These are phyloP conservation scores for Termitomyces sp. DNA, from an alignment of 768 basidiomycete species.

Conservation along the genomic window DNA sequence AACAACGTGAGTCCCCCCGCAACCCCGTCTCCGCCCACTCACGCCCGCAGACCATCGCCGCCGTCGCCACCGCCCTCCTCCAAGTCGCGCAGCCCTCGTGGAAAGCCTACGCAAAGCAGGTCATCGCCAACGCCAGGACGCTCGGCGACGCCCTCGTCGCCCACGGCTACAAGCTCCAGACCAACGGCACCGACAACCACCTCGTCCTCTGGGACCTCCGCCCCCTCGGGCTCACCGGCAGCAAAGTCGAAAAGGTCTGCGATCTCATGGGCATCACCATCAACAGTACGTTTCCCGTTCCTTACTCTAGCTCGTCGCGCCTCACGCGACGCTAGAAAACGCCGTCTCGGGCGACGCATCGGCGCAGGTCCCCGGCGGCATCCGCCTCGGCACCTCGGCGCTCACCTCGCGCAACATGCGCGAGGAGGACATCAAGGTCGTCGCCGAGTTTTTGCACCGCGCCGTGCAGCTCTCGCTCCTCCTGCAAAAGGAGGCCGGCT, in stretches of 20 bases:
- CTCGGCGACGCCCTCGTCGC: constrained; percentile 67
- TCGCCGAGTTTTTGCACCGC: constrained; percentile 91
- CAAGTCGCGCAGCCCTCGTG: constrained; percentile 89
- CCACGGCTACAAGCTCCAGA: constrained; percentile 94
- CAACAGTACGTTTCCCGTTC: constrained; percentile 61
- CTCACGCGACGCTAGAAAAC: no score
- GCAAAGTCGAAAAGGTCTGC: constrained; percentile 98
- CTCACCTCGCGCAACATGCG: constrained; percentile 93
- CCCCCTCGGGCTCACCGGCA: constrained; percentile 92
- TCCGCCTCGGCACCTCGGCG: constrained; percentile 92
- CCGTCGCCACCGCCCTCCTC: constrained; percentile 85
- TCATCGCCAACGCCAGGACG: constrained; percentile 81
- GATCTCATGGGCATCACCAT: constrained; percentile 96
- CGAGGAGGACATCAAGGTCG: constrained; percentile 80
- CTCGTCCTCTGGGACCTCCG: constrained; percentile 97
- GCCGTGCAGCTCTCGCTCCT: constrained; percentile 85
- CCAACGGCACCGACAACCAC: constrained; percentile 95
- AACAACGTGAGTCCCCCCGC: constrained; percentile 66
- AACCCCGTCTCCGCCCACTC: not conserved
- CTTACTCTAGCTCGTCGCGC: no score
- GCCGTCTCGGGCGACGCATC: constrained; percentile 96
- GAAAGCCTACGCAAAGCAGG: constrained; percentile 91
- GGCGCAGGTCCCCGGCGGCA: constrained; percentile 94
- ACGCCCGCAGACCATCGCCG: constrained; percentile 76
- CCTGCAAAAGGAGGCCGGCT: constrained; percentile 92